A percentile compares a stretch with the other conserved stretches of the same genome.
These are phyloP conservation scores for Erodium maritimum DNA, from an alignment of 345 rosid species.

Conservation along the genomic window DNA sequence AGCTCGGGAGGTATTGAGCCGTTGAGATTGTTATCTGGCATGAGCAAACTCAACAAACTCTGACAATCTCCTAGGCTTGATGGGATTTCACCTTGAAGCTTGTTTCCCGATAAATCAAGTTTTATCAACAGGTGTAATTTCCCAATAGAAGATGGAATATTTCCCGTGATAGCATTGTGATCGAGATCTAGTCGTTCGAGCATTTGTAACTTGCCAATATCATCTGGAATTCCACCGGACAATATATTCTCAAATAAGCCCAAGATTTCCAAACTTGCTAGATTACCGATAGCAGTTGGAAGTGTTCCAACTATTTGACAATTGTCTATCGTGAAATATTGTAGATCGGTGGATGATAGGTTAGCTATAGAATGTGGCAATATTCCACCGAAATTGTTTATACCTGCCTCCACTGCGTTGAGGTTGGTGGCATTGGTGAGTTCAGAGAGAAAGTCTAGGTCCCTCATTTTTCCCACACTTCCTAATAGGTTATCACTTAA, in stretches of 20 bases:
- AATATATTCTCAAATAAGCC: neutral
- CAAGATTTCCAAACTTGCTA: neutral
- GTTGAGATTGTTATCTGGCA: slow-evolving; percentile 3
- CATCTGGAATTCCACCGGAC: slow-evolving; percentile 5
- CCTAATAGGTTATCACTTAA: slow-evolving; percentile 1
- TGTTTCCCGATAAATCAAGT: slow-evolving; percentile 1
- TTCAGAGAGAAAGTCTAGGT: neutral
- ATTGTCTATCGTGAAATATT: neutral
- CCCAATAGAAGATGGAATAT: slow-evolving; percentile 8
- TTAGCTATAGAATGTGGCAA: slow-evolving; percentile 9
- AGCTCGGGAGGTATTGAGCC: slow-evolving; percentile 12
- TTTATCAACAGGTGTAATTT: slow-evolving; percentile 1
- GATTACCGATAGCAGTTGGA: slow-evolving; percentile 4
- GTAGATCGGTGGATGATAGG: slow-evolving; percentile 3
- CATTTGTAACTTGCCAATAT: neutral
- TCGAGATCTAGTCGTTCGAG: neutral
- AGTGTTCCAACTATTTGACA: slow-evolving; percentile 10
- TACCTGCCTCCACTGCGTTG: neutral
- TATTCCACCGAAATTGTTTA: slow-evolving; percentile 6
- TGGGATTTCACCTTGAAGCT: slow-evolving; percentile 14
- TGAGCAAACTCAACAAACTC: neutral
- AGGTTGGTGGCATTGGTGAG: slow-evolving; percentile 1
- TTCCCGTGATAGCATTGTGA: neutral
- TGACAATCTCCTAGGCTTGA: slow-evolving; percentile 2
- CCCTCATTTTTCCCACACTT: slow-evolving; percentile 2